Evolutionary conservation across 140 eudicot genomes (phyloP).

Genomic region (Artemisia princeps): DNA sequence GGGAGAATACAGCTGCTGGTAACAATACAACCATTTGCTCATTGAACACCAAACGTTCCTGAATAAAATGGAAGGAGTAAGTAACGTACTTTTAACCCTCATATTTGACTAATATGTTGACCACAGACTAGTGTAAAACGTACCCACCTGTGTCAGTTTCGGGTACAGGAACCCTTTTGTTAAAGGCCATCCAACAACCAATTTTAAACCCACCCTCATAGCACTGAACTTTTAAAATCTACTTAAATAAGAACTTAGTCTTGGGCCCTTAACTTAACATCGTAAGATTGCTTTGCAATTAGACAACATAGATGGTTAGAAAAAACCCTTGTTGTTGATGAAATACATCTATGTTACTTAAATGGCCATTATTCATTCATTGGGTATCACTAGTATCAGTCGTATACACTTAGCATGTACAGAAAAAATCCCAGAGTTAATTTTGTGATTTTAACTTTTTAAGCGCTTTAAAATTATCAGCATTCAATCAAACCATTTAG

Average conservation of each 20-base stretch:
- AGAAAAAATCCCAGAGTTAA: background rate
- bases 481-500: slow-evolving; percentile 2
- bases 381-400: slow-evolving; percentile 1
- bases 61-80: slow-evolving; percentile 22
- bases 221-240: slow-evolving; percentile 6
- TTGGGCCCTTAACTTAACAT: too few species aligned
- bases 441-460: background rate
- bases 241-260: background rate
- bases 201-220: background rate
- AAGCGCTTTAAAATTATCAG: background rate
- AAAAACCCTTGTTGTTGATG: too few species aligned
- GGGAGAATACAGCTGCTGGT: slow-evolving; percentile 74
- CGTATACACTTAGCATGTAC: background rate
- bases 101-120: slow-evolving; percentile 4
- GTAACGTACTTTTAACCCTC: slow-evolving; percentile 3
- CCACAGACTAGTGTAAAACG: slow-evolving; percentile 16
- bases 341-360: too few species aligned
- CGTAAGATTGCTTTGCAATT: too few species aligned
- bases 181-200: background rate
- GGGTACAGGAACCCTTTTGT: too few species aligned
- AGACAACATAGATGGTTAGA: too few species aligned
- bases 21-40: slow-evolving; percentile 51
- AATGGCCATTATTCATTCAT: too few species aligned
- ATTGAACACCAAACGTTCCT: slow-evolving; percentile 57
- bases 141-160: background rate